Conservation (phyloP, 2,329 filamentous ascomycete genomes). For the Scytalidium sp. region DNA sequence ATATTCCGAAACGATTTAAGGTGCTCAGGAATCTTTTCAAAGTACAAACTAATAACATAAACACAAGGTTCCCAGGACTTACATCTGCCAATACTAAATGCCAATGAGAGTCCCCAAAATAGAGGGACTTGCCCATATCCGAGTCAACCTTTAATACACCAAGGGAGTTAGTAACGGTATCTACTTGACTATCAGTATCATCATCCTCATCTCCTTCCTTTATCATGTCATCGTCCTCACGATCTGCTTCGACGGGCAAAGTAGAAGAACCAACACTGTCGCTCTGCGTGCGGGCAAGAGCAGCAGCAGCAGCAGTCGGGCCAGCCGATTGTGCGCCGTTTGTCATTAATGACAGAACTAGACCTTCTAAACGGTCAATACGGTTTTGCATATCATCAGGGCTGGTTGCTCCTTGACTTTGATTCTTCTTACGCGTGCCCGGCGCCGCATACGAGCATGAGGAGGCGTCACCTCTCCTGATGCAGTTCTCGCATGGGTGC, state of each 20-base stretch:
- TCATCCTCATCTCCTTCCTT: slow-evolving; percentile 46
- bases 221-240: slow-evolving; percentile 52
- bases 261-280: slow-evolving; percentile 24
- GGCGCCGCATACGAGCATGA: slow-evolving; percentile 84
- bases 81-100: slow-evolving; percentile 71
- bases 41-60: background rate
- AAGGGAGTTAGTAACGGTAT: slow-evolving; percentile 69
- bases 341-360: slow-evolving; percentile 93
- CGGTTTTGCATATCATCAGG: slow-evolving; percentile 98
- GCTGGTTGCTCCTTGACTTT: slow-evolving; percentile 57
- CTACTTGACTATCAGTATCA: slow-evolving; percentile 64
- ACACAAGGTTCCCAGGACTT: slow-evolving; percentile 22
- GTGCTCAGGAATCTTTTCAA: background rate
- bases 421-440: slow-evolving; percentile 67
- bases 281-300: slow-evolving; percentile 39
- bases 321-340: slow-evolving; percentile 68
- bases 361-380: slow-evolving; percentile 88
- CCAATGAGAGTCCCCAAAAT: slow-evolving; percentile 83
- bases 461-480: slow-evolving; percentile 76
- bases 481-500: slow-evolving; percentile 90
- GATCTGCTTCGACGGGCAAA: slow-evolving; percentile 42
- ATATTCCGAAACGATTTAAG: background rate
- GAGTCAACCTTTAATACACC: slow-evolving; percentile 80
- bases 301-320: slow-evolving; percentile 50
- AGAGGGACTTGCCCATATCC: slow-evolving; percentile 74